Conservation (phyloP, 768 basidiomycete genomes). For the Amanita brunnescens region DNA sequence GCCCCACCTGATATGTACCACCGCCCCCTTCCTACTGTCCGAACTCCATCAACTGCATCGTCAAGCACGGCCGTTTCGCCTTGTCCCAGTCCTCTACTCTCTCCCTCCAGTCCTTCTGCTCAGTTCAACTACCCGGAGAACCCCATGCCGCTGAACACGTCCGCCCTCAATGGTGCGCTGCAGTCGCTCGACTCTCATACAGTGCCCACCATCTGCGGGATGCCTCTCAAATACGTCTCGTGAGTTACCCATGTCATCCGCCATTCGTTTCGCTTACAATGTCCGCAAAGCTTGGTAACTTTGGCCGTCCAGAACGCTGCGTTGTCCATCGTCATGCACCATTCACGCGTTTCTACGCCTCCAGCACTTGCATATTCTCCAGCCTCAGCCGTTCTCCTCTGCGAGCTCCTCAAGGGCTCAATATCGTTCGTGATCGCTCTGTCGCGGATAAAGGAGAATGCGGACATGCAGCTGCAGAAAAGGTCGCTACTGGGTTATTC, state of each 20-base stretch:
- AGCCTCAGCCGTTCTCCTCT: conserved; percentile 87
- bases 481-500: conserved; percentile 29
- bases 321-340: conserved; percentile 96
- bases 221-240: conserved; percentile 79
- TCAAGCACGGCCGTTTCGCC: conserved; percentile 26
- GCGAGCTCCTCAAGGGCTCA: conserved; percentile 87
- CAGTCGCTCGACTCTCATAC: conserved; percentile 23
- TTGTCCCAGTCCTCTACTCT: conserved; percentile 31
- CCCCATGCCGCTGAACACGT: conserved; percentile 20
- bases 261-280: conserved; percentile 1
- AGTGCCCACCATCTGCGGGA: conserved; percentile 52
- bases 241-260: conserved; percentile 26
- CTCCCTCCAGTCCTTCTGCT: conserved; percentile 44
- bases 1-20: conserved; percentile 47
- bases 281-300: conserved; percentile 53
- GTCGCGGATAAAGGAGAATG: conserved; percentile 34
- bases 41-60: conserved; percentile 41
- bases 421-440: conserved; percentile 91
- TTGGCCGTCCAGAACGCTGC: conserved; percentile 93
- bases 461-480: conserved; percentile 32
- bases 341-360: conserved; percentile 86
- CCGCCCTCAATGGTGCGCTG: conserved; percentile 22
- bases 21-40: conserved; percentile 46
- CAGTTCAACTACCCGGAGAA: conserved; percentile 34
- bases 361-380: conserved; percentile 81